A percentile compares a stretch with the other conserved stretches of the same genome.
These are phyloP conservation scores for Crithidia bombi DNA, from an alignment of 208 protist species.

Conservation along the genomic window DNA sequence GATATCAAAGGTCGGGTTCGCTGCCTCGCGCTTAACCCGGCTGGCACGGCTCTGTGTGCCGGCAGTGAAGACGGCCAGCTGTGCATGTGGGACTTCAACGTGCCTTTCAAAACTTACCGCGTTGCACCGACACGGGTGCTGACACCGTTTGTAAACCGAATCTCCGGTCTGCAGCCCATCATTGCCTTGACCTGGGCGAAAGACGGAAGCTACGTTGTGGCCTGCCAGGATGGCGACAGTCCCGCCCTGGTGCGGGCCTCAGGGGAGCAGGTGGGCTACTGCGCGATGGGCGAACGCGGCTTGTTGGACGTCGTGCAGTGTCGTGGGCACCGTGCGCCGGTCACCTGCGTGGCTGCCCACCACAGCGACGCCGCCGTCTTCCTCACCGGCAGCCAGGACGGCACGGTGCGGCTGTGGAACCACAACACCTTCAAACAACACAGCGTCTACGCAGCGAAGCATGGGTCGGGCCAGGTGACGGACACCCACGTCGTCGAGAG, in stretches of 20 bases:
- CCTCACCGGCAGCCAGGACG: constrained; percentile 70
- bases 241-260: constrained; percentile 58
- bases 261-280: constrained; percentile 71
- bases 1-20: constrained; percentile 62
- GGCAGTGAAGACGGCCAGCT: constrained; percentile 75
- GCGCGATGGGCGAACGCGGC: constrained; percentile 75
- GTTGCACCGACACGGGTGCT: constrained; percentile 70
- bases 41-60: constrained; percentile 59
- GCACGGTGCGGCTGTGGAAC: constrained; percentile 78
- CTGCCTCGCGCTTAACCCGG: constrained; percentile 56
- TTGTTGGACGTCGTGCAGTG: constrained; percentile 74
- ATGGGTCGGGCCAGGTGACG: constrained; percentile 72
- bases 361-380: constrained; percentile 42
- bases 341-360: constrained; percentile 63
- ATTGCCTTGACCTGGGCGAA: constrained; percentile 48
- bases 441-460: constrained; percentile 71
- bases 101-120: constrained; percentile 41
- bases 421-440: constrained; percentile 41
- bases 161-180: constrained; percentile 77
- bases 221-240: constrained; percentile 80
- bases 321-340: constrained; percentile 71
- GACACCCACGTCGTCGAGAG: constrained; percentile 76
- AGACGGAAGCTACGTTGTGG: constrained; percentile 70
- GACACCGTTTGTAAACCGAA: constrained; percentile 83
- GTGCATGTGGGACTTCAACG: constrained; percentile 80